These are phyloP conservation scores for Helichrysum umbraculigerum DNA, from an alignment of 129 eudicot genomes.

Conservation along the genomic window DNA sequence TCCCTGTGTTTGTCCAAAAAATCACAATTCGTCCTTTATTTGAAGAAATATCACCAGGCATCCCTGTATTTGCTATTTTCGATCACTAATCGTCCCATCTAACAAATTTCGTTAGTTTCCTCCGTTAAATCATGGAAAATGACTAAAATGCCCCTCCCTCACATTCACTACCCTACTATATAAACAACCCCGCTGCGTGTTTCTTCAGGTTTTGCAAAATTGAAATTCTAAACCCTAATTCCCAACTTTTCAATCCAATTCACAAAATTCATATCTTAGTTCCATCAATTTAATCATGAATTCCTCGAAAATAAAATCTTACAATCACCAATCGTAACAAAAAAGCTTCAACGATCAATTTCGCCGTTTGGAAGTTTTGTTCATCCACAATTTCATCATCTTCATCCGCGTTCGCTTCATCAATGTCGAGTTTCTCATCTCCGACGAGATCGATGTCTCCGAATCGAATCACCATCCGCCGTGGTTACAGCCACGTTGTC, in stretches of 20 bases:
- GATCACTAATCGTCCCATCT: too few species aligned
- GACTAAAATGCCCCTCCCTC: conserved; percentile 5
- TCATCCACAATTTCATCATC: conserved; percentile 48
- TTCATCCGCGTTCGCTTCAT: conserved; percentile 30
- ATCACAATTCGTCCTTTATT: too few species aligned
- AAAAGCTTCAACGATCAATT: conserved; percentile 38
- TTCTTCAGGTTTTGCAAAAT: conserved; percentile 34
- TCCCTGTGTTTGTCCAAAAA: too few species aligned
- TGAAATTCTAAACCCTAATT: conserved; percentile 29
- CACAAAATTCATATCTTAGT: not conserved
- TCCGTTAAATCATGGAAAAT: too few species aligned
- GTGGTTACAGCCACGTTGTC: not conserved
- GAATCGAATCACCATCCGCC: conserved; percentile 39
- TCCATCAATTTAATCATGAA: conserved; percentile 35
- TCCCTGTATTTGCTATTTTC: too few species aligned
- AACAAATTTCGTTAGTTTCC: too few species aligned
- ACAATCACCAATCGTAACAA: conserved; percentile 19
- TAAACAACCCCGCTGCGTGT: conserved; percentile 12
- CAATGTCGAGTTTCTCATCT: conserved; percentile 34
- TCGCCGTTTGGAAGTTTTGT: conserved; percentile 59
- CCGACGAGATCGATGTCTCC: conserved; percentile 45
- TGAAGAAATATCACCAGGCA: too few species aligned
- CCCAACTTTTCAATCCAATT: not conserved
- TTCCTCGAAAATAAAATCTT: conserved; percentile 39
- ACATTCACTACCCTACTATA: conserved; percentile 18